These are phyloP conservation scores for Lactarius psammicola DNA, from an alignment of 768 basidiomycete species.

Conservation along the genomic window DNA sequence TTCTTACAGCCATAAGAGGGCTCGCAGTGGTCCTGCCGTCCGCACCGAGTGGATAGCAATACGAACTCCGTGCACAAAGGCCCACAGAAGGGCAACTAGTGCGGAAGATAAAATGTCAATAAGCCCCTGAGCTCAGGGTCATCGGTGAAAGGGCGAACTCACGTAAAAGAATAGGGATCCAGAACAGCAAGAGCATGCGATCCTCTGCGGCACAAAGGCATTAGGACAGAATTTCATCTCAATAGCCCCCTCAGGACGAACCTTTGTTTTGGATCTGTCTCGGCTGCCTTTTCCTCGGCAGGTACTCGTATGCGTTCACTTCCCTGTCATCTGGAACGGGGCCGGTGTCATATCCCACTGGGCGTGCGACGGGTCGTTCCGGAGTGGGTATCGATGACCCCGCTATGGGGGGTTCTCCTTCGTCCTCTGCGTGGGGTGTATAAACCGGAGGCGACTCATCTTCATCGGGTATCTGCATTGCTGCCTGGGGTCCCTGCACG, in stretches of 20 bases:
- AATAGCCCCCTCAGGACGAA: slow-evolving; percentile 38
- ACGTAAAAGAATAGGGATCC: slow-evolving; percentile 83
- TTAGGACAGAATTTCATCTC: background rate
- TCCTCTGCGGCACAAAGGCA: slow-evolving; percentile 52
- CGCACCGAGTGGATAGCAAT: slow-evolving; percentile 27
- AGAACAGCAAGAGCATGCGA: slow-evolving; percentile 81
- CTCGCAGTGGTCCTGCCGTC: slow-evolving; percentile 23
- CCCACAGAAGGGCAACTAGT: slow-evolving; percentile 39
- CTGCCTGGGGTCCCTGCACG: slow-evolving; percentile 44
- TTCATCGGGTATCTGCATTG: slow-evolving; percentile 36
- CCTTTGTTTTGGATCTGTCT: slow-evolving; percentile 64
- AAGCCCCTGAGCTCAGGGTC: background rate
- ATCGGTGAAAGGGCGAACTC: slow-evolving; percentile 37
- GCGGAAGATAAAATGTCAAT: background rate
- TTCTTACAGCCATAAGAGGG: slow-evolving; percentile 25
- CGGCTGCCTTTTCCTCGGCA: slow-evolving; percentile 46
- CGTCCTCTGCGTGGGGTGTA: slow-evolving; percentile 50
- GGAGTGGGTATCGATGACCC: slow-evolving; percentile 31
- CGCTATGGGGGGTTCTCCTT: slow-evolving; percentile 28
- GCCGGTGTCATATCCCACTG: slow-evolving; percentile 46
- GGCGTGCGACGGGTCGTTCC: slow-evolving; percentile 35
- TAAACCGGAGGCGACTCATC: slow-evolving; percentile 69
- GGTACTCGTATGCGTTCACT: slow-evolving; percentile 65
- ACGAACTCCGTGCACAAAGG: slow-evolving; percentile 33
- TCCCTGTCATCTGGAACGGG: slow-evolving; percentile 59